Evolutionary conservation across 257 asterid genomes (phyloP), one percentile per base, ranked within the genome.

Genomic region (Catharanthus roseus): DNA sequence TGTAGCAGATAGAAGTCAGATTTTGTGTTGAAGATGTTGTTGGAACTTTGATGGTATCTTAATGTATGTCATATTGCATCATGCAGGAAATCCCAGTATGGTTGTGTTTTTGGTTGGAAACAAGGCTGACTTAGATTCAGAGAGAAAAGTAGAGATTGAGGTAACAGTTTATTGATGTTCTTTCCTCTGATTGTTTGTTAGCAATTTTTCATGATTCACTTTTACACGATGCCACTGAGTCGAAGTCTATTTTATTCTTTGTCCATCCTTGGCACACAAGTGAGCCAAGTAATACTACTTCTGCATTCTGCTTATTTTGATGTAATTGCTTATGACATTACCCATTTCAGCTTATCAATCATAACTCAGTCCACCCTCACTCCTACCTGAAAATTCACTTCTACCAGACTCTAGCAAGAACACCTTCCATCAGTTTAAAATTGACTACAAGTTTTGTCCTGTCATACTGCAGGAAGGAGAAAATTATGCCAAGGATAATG

Each of bases 91-190:
- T 70, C 68, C 68, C 16, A 69, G 51, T 53, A 47, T 77, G 72
- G 77, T 80, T 24, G 72, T 74, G 72, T 81, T 41, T 67, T 72
- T 81, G 66, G 77, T 77, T 54, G 82, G 79, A 45, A 81, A 81
- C 72, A 81, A 77, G 65, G 68, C 75, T n/a, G 82, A 81, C 67
- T 71, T 81, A 38, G 69, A 67, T 26, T 66, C 82, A 10, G 45
- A 60, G 3, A 62, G 85, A 67, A 12, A 31, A 70, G 85, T 77
- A 62, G 58, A 68, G 66, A 74, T 44, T 41, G 75, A 81, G 79
- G 84, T 80, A 53, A 16, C 39, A 1, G 7, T 56, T 15, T 56
- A 42, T 57, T 54, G 2, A 4, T 33, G 28, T 23, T 19, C 24
- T 54, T 28, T 64, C 18, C 7, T 49, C 45, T 8, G 34, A 16